These are phyloP conservation scores for Fusarium nurragi DNA, from an alignment of 2,329 filamentous ascomycete species.

Conservation along the genomic window DNA sequence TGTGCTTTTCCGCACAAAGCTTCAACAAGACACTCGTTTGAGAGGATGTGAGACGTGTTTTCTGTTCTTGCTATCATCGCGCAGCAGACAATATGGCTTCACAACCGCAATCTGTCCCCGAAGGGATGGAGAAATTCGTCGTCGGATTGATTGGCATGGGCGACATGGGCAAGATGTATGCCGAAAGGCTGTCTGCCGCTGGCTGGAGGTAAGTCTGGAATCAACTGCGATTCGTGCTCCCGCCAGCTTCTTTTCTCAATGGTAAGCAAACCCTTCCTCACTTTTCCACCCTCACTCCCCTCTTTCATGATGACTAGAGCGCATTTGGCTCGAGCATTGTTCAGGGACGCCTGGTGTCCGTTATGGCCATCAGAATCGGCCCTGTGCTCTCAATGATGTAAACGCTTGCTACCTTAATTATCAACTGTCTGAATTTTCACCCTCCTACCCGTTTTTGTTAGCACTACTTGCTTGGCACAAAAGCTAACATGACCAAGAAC, in stretches of 20 bases:
- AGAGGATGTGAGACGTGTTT: constrained; percentile 44
- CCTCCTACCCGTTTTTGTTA: constrained; percentile 19
- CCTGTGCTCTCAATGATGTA: constrained; percentile 92
- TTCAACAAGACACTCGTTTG: constrained; percentile 26
- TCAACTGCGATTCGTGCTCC: constrained; percentile 17
- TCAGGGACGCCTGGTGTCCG: constrained; percentile 69
- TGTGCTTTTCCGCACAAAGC: constrained; percentile 25
- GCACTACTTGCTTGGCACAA: constrained; percentile 1
- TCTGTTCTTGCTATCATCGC: constrained; percentile 39
- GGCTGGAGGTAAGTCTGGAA: constrained; percentile 83
- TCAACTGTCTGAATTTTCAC: constrained; percentile 76
- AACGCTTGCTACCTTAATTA: constrained; percentile 94
- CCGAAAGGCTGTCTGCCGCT: constrained; percentile 84
- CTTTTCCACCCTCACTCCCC: constrained; percentile 5
- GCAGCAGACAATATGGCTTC: constrained; percentile 47
- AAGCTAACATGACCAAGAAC: constrained; percentile 40
- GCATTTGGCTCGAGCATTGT: constrained; percentile 99
- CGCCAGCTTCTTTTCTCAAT: constrained; percentile 23
- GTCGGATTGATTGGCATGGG: constrained; percentile 99
- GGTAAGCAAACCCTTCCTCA: constrained; percentile 38
- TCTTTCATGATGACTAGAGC: constrained; percentile 97
- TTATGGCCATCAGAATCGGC: constrained; percentile 75
- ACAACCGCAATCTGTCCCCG: constrained; percentile 45
- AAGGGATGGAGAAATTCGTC: constrained; percentile 73
- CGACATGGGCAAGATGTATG: constrained; percentile 99